These are phyloP conservation scores for Pezicula rhizophila DNA, from an alignment of 2,329 filamentous ascomycete genomes.

Conservation along the genomic window DNA sequence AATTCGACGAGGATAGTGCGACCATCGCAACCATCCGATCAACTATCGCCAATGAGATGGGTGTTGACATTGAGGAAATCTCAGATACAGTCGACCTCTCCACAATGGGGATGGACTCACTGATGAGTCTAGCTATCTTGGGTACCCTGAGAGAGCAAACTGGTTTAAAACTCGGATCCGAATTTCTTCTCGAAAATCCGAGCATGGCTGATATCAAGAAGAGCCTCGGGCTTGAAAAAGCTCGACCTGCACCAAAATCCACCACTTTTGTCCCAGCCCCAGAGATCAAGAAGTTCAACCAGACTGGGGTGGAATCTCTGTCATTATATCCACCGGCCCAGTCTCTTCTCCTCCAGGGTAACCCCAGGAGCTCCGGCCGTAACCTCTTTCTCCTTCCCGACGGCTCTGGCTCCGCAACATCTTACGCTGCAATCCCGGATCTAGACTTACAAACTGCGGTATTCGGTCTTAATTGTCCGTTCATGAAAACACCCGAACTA, in stretches of 20 bases:
- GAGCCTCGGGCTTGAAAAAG: slow-evolving; percentile 10
- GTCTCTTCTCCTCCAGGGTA: slow-evolving; percentile 39
- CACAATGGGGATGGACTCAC: slow-evolving; percentile 52
- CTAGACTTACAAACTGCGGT: slow-evolving; percentile 41
- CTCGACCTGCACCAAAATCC: background rate
- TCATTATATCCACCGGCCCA: slow-evolving; percentile 11
- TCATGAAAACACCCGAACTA: slow-evolving; percentile 61
- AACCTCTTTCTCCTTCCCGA: slow-evolving; percentile 41
- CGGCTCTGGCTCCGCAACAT: slow-evolving; percentile 35
- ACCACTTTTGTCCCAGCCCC: background rate
- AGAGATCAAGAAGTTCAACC: background rate
- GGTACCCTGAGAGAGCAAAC: background rate
- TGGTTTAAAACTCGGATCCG: slow-evolving; percentile 33
- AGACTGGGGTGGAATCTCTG: background rate
- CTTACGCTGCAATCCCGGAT: slow-evolving; percentile 18
- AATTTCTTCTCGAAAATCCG: slow-evolving; percentile 17
- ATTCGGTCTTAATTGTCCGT: slow-evolving; percentile 60
- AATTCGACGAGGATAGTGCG: too few species aligned
- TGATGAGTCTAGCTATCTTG: slow-evolving; percentile 48
- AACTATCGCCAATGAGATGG: slow-evolving; percentile 49
- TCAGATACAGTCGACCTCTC: slow-evolving; percentile 47
- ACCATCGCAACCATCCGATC: slow-evolving; percentile 42
- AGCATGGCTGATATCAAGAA: slow-evolving; percentile 16
- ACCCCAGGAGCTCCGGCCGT: slow-evolving; percentile 38
- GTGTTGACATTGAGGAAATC: slow-evolving; percentile 45